phyloP scores from a whole-genome alignment of 495 filamentous ascomycete genomes.

The Penicillium ochrochloron region DNA sequence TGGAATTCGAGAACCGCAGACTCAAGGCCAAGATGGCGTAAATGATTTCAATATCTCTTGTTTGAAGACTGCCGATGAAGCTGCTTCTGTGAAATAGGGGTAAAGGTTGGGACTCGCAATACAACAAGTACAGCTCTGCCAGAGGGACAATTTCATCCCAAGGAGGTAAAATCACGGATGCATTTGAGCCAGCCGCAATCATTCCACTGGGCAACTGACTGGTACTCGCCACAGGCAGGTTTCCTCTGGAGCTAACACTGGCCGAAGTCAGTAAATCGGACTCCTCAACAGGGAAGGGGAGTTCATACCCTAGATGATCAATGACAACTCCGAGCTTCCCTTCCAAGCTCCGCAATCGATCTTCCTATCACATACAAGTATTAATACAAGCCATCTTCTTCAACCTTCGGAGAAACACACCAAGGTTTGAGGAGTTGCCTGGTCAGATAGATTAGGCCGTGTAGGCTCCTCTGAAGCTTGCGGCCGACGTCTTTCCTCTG shows the following conservation, averaged over 20 bases:
- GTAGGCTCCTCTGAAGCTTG: constrained; percentile 18
- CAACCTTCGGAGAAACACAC: constrained; percentile 19
- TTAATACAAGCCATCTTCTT: neutral
- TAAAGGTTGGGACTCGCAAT: constrained; percentile 53
- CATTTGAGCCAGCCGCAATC: constrained; percentile 14
- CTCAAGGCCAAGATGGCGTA: constrained; percentile 47
- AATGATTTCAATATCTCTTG: constrained; percentile 46
- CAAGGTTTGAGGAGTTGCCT: constrained; percentile 27
- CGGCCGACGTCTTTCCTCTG: constrained; percentile 42
- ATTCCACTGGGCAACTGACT: neutral
- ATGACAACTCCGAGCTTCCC: constrained; percentile 45
- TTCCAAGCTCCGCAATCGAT: constrained; percentile 46
- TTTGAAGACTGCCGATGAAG: constrained; percentile 41
- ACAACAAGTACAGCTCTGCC: constrained; percentile 47
- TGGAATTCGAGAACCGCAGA: constrained; percentile 39
- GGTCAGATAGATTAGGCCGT: constrained; percentile 15
- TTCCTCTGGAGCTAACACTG: constrained; percentile 19
- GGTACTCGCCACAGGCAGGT: neutral
- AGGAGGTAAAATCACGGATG: constrained; percentile 34
- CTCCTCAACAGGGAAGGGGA: neutral
- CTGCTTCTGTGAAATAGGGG: constrained; percentile 46
- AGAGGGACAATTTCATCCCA: constrained; percentile 47
- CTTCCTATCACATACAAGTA: constrained; percentile 35
- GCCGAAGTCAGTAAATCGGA: constrained; percentile 4
- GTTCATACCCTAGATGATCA: constrained; percentile 35